phyloP scores from a whole-genome alignment of 495 filamentous ascomycete genomes.

The Margaritispora aquatica region DNA sequence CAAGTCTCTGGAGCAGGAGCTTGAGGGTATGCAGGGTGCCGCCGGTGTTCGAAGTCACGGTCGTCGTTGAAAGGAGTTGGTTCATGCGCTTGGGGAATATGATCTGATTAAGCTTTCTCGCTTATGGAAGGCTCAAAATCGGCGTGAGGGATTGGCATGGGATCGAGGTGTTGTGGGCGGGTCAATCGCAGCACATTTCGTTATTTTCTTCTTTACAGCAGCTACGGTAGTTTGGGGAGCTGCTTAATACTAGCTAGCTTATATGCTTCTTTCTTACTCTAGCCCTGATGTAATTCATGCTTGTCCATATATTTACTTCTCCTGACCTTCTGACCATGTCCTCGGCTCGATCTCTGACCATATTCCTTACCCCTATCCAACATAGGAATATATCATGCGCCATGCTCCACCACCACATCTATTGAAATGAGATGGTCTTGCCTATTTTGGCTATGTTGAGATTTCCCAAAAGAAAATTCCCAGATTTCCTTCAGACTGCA shows the following conservation, averaged over 20 bases:
- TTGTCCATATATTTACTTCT: slow-evolving; percentile 12
- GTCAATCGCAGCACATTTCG: slow-evolving; percentile 15
- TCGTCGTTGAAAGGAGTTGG: slow-evolving; percentile 59
- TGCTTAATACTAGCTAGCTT: slow-evolving; percentile 16
- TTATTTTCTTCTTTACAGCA: slow-evolving; percentile 12
- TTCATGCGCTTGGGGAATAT: background rate
- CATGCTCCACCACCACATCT: background rate
- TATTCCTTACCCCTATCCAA: background rate
- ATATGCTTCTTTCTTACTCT: slow-evolving; percentile 22
- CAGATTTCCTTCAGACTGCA: slow-evolving; percentile 56
- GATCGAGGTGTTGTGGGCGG: slow-evolving; percentile 7
- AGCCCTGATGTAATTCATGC: slow-evolving; percentile 43
- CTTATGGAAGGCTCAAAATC: background rate
- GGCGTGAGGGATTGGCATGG: background rate
- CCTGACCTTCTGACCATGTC: background rate
- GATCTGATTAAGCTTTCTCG: background rate
- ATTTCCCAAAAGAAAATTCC: background rate
- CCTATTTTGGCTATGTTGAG: too few relatives aligned
- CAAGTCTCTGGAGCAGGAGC: slow-evolving; percentile 89
- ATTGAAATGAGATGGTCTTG: too few relatives aligned
- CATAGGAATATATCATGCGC: background rate
- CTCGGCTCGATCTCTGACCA: background rate
- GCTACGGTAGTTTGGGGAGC: slow-evolving; percentile 6
- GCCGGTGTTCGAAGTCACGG: slow-evolving; percentile 91
- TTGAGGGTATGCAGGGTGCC: slow-evolving; percentile 90